Conservation (phyloP, 306 rosid species). For the Inga oerstediana region DNA sequence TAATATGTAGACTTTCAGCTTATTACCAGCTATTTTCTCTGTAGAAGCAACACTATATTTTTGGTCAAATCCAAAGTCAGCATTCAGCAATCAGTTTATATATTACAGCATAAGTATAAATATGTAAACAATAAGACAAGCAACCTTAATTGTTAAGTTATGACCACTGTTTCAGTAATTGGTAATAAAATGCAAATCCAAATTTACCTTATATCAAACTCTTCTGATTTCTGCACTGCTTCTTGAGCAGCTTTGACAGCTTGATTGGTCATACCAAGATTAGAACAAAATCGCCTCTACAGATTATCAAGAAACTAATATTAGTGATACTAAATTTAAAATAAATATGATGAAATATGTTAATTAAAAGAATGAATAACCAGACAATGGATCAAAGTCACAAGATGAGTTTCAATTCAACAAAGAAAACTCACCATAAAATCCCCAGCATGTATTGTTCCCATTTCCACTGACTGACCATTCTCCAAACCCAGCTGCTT, state of each 20-base stretch:
- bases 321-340: not conserved
- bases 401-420: slow-evolving; percentile 2
- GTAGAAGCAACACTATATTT: not conserved
- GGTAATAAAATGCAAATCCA: not conserved
- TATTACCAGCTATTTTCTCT: not conserved
- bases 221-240: slow-evolving; percentile 63
- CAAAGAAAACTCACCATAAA: slow-evolving; percentile 59
- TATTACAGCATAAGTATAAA: not conserved
- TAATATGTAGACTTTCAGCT: not conserved
- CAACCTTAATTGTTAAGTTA: not conserved
- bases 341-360: not conserved
- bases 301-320: slow-evolving; percentile 9
- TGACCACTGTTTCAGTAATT: not conserved
- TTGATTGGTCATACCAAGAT: slow-evolving; percentile 81
- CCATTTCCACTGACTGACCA: slow-evolving; percentile 84
- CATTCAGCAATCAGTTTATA: not conserved
- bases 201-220: slow-evolving; percentile 29
- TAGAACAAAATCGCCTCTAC: slow-evolving; percentile 82
- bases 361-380: not conserved
- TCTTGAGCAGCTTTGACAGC: slow-evolving; percentile 82
- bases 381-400: not conserved
- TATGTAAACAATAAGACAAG: not conserved
- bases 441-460: slow-evolving; percentile 80
- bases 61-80: not conserved
- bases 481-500: slow-evolving; percentile 82